phyloP scores from a whole-genome alignment of 352 stramenopile genomes.

The Phytophthora nicotianae region DNA sequence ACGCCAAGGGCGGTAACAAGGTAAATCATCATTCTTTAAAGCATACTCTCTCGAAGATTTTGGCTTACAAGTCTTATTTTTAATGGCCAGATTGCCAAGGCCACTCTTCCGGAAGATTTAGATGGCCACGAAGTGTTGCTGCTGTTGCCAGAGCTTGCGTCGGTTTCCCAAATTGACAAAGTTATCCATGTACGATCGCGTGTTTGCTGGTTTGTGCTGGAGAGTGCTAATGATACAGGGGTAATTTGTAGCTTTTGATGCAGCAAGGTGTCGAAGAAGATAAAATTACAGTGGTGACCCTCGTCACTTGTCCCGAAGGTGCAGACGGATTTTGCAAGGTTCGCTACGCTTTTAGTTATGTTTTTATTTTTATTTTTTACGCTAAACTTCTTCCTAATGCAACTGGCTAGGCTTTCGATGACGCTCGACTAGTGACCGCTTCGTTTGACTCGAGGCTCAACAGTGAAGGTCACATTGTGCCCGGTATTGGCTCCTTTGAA shows the following conservation, averaged over 20 bases:
- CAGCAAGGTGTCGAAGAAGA: conserved; percentile 76
- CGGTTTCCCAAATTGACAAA: conserved; percentile 71
- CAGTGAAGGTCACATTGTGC: conserved; percentile 65
- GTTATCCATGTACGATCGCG: conserved; percentile 63
- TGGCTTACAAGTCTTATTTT: conserved; percentile 1
- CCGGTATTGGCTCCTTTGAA: conserved; percentile 82
- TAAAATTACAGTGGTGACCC: conserved; percentile 81
- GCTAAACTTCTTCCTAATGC: neutral
- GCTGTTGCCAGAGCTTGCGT: conserved; percentile 67
- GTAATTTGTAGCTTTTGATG: conserved; percentile 54
- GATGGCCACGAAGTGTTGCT: conserved; percentile 73
- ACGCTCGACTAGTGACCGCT: conserved; percentile 78
- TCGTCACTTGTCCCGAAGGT: conserved; percentile 82
- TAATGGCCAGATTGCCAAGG: conserved; percentile 46
- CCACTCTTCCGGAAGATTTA: conserved; percentile 63
- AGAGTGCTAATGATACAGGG: conserved; percentile 1
- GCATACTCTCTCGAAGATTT: neutral
- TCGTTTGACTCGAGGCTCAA: conserved; percentile 73
- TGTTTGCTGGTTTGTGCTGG: neutral
- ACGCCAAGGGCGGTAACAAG: conserved; percentile 49
- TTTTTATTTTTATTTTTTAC: neutral
- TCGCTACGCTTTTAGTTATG: conserved; percentile 1
- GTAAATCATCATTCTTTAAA: conserved; percentile 16
- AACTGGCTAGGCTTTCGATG: conserved; percentile 54
- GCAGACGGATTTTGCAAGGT: conserved; percentile 83